Evolutionary conservation across 2,329 filamentous ascomycete genomes (phyloP).

Genomic region (Fusarium solani-melongenae): DNA sequence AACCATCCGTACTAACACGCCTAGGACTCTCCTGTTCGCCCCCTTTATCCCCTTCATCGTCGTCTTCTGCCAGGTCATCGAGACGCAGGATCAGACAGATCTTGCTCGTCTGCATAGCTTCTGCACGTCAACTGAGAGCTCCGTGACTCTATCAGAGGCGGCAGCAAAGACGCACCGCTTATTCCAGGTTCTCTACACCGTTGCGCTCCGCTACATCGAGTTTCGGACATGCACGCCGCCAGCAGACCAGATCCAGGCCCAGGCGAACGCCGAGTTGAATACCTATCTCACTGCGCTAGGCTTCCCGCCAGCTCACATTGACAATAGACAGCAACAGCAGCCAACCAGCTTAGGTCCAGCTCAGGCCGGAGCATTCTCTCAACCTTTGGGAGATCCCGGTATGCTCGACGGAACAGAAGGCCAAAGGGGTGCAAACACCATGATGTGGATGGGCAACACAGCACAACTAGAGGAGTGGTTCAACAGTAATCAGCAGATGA

Average conservation of each 20-base stretch:
- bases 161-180: slow-evolving; percentile 66
- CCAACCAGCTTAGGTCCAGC: background rate
- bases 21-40: slow-evolving; percentile 59
- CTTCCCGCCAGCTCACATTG: slow-evolving; percentile 44
- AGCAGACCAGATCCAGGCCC: slow-evolving; percentile 49
- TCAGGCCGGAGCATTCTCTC: slow-evolving; percentile 21
- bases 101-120: slow-evolving; percentile 61
- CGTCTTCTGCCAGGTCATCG: slow-evolving; percentile 62
- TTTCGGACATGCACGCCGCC: slow-evolving; percentile 53
- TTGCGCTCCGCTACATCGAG: slow-evolving; percentile 69
- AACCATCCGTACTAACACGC: slow-evolving; percentile 2
- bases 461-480: slow-evolving; percentile 53
- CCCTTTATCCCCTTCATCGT: slow-evolving; percentile 66
- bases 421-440: slow-evolving; percentile 35
- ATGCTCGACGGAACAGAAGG: slow-evolving; percentile 24
- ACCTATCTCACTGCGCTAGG: slow-evolving; percentile 60
- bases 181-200: slow-evolving; percentile 67
- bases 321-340: slow-evolving; percentile 32
- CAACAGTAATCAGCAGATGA: slow-evolving; percentile 52
- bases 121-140: slow-evolving; percentile 61
- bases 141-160: slow-evolving; percentile 58
- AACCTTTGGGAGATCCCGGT: slow-evolving; percentile 20
- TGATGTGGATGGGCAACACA: slow-evolving; percentile 53
- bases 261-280: slow-evolving; percentile 47
- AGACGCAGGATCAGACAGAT: slow-evolving; percentile 56